phyloP scores from a whole-genome alignment of 140 eudicot species.

The Senecio squalidus region DNA sequence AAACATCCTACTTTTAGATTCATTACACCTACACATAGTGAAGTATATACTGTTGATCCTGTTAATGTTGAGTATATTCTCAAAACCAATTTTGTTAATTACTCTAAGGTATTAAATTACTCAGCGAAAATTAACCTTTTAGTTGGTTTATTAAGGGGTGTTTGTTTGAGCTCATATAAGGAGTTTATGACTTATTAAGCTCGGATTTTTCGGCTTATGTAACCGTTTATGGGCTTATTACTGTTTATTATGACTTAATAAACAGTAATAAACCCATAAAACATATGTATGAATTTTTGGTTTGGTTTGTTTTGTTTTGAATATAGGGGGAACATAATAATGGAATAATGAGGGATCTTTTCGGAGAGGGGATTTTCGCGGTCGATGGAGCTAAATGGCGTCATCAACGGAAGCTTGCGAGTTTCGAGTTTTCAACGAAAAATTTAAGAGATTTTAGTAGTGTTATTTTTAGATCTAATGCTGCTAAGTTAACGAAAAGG shows the following conservation, averaged over 20 bases:
- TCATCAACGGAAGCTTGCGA: slow-evolving; percentile 67
- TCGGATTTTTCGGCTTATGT: too few species aligned
- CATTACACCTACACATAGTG: slow-evolving; percentile 37
- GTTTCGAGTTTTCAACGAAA: slow-evolving; percentile 59
- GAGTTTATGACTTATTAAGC: too few species aligned
- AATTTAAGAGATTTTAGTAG: slow-evolving; percentile 52
- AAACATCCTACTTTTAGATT: slow-evolving; percentile 44
- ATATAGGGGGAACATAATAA: slow-evolving; percentile 40
- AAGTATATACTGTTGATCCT: slow-evolving; percentile 54
- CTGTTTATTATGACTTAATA: too few species aligned
- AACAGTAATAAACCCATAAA: too few species aligned
- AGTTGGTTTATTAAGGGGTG: too few species aligned
- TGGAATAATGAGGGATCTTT: slow-evolving; percentile 39
- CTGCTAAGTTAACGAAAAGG: slow-evolving; percentile 37
- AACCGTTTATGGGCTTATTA: too few species aligned
- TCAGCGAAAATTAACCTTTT: too few species aligned
- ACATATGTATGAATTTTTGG: too few species aligned
- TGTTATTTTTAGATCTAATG: slow-evolving; percentile 33
- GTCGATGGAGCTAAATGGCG: slow-evolving; percentile 76
- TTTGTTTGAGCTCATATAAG: too few species aligned
- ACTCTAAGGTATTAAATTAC: slow-evolving; percentile 44
- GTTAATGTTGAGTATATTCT: slow-evolving; percentile 47
- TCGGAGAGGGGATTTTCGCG: slow-evolving; percentile 63
- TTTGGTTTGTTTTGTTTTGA: neutral
- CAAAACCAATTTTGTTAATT: slow-evolving; percentile 52